These are phyloP conservation scores for Gnomoniopsis sp. DNA, from an alignment of 2,329 filamentous ascomycete genomes.

Conservation along the genomic window DNA sequence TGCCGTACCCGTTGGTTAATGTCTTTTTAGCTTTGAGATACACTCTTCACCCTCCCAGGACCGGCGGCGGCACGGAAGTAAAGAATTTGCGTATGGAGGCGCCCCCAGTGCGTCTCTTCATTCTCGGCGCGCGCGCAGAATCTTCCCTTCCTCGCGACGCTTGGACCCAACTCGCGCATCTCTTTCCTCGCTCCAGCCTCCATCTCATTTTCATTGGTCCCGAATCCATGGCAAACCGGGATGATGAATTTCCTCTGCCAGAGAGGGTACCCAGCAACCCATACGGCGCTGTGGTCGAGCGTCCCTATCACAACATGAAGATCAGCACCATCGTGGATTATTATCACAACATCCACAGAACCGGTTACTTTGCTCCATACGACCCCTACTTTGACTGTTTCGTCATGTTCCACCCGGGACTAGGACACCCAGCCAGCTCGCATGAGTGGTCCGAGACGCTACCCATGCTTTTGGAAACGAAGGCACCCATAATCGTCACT, in stretches of 20 bases:
- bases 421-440: constrained; percentile 88
- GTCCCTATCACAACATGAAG: constrained; percentile 85
- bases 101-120: constrained; percentile 86
- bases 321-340: constrained; percentile 98
- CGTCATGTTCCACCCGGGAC: constrained; percentile 91
- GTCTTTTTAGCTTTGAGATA: constrained; percentile 72
- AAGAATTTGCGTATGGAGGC: constrained; percentile 79
- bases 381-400: constrained; percentile 99
- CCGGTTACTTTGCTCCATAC: constrained; percentile 86
- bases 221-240: constrained; percentile 91
- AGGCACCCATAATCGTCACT: constrained; percentile 89
- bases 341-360: constrained; percentile 92
- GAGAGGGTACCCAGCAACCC: constrained; percentile 81
- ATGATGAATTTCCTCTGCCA: constrained; percentile 88
- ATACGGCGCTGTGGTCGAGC: constrained; percentile 89
- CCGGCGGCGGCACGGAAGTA: constrained; percentile 70
- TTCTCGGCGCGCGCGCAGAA: constrained; percentile 93
- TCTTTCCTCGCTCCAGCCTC: constrained; percentile 89
- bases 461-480: constrained; percentile 87
- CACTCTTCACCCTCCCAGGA: constrained; percentile 81
- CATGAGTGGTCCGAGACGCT: constrained; percentile 94
- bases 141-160: constrained; percentile 91
- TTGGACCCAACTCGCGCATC: constrained; percentile 90
- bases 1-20: constrained; percentile 17
- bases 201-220: constrained; percentile 94